phyloP scores from a whole-genome alignment of 495 filamentous ascomycete species.

The Bombardia bombarda region DNA sequence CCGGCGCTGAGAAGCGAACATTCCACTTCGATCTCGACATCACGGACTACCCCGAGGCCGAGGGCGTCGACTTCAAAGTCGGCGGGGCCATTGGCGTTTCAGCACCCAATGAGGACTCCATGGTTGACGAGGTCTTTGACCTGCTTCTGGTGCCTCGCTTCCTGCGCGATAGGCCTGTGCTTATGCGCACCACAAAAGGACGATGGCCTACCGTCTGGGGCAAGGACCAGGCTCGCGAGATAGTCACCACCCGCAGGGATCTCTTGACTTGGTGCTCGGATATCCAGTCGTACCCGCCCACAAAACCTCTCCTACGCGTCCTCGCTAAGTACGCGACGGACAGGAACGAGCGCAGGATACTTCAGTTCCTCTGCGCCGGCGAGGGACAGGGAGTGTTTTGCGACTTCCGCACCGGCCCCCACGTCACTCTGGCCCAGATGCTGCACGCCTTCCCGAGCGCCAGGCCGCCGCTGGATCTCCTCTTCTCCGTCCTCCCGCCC shows the following conservation, averaged over 20 bases:
- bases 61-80: conserved; percentile 87
- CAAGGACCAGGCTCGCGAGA: conserved; percentile 71
- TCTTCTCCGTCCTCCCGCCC: conserved; percentile 72
- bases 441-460: conserved; percentile 87
- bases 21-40: conserved; percentile 97
- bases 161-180: conserved; percentile 72
- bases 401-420: conserved; percentile 83
- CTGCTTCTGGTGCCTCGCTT: conserved; percentile 66
- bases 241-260: conserved; percentile 83
- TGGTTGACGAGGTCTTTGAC: conserved; percentile 79
- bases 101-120: conserved; percentile 69
- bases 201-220: conserved; percentile 99
- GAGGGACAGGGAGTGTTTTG: conserved; percentile 92
- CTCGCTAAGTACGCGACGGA: conserved; percentile 79
- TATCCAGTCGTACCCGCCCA: conserved; percentile 85
- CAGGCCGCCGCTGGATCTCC: conserved; percentile 72
- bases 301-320: conserved; percentile 77
- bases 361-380: conserved; percentile 76
- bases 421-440: conserved; percentile 76
- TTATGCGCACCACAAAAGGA: conserved; percentile 68
- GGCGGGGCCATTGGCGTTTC: conserved; percentile 91
- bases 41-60: conserved; percentile 86
- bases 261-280: conserved; percentile 93
- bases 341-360: conserved; percentile 75
- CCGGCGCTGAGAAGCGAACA: conserved; percentile 92